phyloP scores from a whole-genome alignment of 176 grass and related monocot genomes.

The Phyllostachys edulis region DNA sequence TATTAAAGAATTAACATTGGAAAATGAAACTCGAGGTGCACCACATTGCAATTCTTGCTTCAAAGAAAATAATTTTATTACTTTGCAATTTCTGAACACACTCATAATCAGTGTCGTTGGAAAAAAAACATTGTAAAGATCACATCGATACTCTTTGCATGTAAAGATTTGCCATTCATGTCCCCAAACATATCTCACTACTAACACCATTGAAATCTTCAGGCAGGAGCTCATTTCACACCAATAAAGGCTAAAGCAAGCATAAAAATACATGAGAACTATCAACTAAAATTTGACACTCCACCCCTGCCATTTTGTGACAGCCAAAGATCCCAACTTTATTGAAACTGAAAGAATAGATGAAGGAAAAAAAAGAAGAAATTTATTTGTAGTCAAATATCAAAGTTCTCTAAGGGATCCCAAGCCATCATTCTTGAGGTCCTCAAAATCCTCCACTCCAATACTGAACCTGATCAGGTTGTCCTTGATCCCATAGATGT shows the following conservation, averaged over 20 bases:
- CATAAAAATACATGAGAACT: neutral
- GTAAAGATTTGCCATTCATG: neutral
- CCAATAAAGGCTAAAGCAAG: neutral
- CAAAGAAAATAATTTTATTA: no score
- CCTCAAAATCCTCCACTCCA: slow-evolving; percentile 89
- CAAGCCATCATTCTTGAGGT: slow-evolving; percentile 76
- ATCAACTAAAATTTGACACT: neutral
- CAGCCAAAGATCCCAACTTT: neutral
- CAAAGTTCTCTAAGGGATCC: neutral
- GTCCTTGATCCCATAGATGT: slow-evolving; percentile 92
- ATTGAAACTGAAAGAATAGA: neutral
- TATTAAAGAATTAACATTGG: no score
- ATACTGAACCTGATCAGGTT: slow-evolving; percentile 98
- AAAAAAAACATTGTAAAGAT: neutral
- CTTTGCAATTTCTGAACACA: neutral
- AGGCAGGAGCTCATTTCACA: neutral
- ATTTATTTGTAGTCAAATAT: slow-evolving; percentile 32
- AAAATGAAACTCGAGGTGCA: no score
- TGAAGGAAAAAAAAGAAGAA: neutral
- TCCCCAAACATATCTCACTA: neutral
- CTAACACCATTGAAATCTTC: neutral
- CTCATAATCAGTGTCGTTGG: neutral
- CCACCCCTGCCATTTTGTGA: neutral
- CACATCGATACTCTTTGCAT: neutral
- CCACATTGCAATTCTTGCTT: no score